Evolutionary conservation across 164 flowering plant genomes (phyloP), one percentile per base, ranked within the genome.

Genomic region (Berberis thunbergii): DNA sequence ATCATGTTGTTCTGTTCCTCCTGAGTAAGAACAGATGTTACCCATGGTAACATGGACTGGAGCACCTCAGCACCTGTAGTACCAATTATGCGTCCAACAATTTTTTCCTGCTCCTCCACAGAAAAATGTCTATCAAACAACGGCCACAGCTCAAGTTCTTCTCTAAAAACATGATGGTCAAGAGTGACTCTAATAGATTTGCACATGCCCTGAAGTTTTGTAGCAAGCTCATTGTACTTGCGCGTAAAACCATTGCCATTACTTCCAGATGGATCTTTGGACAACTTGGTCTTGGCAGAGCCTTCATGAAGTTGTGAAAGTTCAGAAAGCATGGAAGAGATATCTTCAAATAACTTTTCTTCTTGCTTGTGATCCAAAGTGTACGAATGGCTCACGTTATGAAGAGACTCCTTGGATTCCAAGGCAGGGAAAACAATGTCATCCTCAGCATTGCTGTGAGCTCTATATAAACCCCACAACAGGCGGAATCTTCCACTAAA

Each of bases 361-460:
- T 92, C 98, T 73, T 89, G 96, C 78, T 83, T 92, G 80, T 92
- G 98, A 70, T 92, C 98, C 67, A 92, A 66, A 7, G 90, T 86
- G 72, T 92, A 92, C 4, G 98, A 86, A 72, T 92, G 98, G 75
- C 98, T 92, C 26, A 92, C 98, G 72, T 92, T 92, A 67, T 87
- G 93, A 69, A 92, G 88, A 49, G 93, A 69, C 74, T 89, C 98
- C 70, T 80, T 88, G 59, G 98, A 83, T 82, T 92, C 98, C 72
- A 92, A 61, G 13, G 96, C 98, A 67, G 98, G 98, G 68, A 92
- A 92, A 9, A 89, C 98, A 43, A 92, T 92, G 62, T 92, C 98
- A 83, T 92, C 98, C 70, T 92, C 98, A 3, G 98, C 96, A 77
- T 92, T 92, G 69, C 98, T 92, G 50, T 92, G 98, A 69, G 96